Evolutionary conservation across 768 basidiomycete species (phyloP).

Genomic region (Tricholoma sp.): DNA sequence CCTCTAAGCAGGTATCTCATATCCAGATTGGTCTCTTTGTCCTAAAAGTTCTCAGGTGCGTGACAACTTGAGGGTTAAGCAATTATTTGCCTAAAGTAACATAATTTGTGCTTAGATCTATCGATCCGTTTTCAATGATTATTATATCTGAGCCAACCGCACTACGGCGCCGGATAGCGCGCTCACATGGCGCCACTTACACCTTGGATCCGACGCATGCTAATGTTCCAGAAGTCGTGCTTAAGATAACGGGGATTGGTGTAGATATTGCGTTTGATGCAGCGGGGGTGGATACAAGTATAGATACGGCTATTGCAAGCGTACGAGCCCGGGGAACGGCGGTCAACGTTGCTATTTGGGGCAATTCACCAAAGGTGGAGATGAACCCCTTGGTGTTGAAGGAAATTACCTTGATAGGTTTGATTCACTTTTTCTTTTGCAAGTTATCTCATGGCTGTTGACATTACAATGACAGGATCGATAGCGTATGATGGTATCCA

Average conservation of each 20-base stretch:
- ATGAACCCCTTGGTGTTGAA: constrained; percentile 30
- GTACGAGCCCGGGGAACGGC: constrained; percentile 34
- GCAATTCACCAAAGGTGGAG: constrained; percentile 26
- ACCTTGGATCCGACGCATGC: constrained; percentile 28
- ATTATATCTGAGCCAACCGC: constrained; percentile 37
- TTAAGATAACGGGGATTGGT: constrained; percentile 27
- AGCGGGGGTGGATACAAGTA: constrained; percentile 34
- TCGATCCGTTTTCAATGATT: constrained; percentile 22
- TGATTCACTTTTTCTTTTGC: neutral
- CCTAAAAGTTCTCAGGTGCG: constrained; percentile 31
- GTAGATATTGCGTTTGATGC: constrained; percentile 45
- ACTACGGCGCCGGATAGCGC: constrained; percentile 31
- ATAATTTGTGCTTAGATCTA: constrained; percentile 14
- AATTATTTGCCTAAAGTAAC: neutral
- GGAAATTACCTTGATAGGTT: constrained; percentile 36
- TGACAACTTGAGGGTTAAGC: neutral
- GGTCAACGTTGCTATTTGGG: constrained; percentile 42
- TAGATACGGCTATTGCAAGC: constrained; percentile 30
- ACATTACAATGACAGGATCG: constrained; percentile 19
- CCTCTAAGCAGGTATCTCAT: neutral
- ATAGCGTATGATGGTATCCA: constrained; percentile 33
- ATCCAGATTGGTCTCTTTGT: constrained; percentile 34
- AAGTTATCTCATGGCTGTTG: neutral
- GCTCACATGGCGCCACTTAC: constrained; percentile 31
- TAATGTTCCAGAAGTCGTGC: constrained; percentile 21